Conservation (phyloP, 805 yeast genomes). For the Cyberlindnera americana region DNA sequence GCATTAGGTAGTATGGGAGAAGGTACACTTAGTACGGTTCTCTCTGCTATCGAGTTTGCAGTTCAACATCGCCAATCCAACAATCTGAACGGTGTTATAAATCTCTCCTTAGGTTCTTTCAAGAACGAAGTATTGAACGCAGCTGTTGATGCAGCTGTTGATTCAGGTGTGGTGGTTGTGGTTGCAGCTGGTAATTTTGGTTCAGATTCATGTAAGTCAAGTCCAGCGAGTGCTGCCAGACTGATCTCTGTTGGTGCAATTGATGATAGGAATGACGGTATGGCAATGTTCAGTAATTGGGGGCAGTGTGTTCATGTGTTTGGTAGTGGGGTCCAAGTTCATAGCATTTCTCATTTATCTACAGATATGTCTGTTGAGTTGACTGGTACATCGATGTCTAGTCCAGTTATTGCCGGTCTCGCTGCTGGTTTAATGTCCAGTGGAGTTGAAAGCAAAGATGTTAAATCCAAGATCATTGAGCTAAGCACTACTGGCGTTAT, state of each 20-base stretch:
- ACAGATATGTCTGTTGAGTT: slow-evolving; percentile 28
- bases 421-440: slow-evolving; percentile 51
- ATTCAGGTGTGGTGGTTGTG: slow-evolving; percentile 66
- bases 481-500: slow-evolving; percentile 47
- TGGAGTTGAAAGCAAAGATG: slow-evolving; percentile 42
- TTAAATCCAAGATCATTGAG: slow-evolving; percentile 41
- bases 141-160: slow-evolving; percentile 73
- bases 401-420: slow-evolving; percentile 71
- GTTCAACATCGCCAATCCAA: slow-evolving; percentile 49
- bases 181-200: slow-evolving; percentile 88
- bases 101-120: slow-evolving; percentile 76
- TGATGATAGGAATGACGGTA: slow-evolving; percentile 63
- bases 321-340: slow-evolving; percentile 74
- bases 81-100: slow-evolving; percentile 57
- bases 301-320: slow-evolving; percentile 87
- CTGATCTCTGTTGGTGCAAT: slow-evolving; percentile 88
- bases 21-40: slow-evolving; percentile 64
- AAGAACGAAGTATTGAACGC: slow-evolving; percentile 62
- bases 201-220: slow-evolving; percentile 73
- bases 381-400: slow-evolving; percentile 81
- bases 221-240: slow-evolving; percentile 75
- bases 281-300: slow-evolving; percentile 87
- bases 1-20: slow-evolving; percentile 66
- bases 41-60: slow-evolving; percentile 64
- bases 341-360: slow-evolving; percentile 44